Percentiles rank a stretch among this genome's conserved stretches.
Conservation (phyloP, 352 stramenopile species). For the Phytophthora uliginosa region DNA sequence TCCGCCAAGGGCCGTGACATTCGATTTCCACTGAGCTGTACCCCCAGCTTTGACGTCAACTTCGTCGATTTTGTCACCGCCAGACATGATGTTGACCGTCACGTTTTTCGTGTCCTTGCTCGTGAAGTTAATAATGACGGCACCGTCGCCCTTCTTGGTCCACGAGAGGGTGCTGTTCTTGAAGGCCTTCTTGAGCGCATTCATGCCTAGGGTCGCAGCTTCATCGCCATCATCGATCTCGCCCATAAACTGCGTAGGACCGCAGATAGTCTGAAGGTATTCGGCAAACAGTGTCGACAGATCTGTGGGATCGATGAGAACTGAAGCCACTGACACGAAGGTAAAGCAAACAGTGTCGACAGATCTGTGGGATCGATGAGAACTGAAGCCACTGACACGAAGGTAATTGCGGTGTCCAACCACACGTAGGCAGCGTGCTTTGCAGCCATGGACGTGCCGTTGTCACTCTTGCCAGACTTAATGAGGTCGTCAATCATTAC, state of each 20-base stretch:
- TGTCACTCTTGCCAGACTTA: slow-evolving; percentile 41
- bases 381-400: too few relatives aligned
- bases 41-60: slow-evolving; percentile 44
- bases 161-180: slow-evolving; percentile 46
- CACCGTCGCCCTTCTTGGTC: slow-evolving; percentile 48
- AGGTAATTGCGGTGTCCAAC: slow-evolving; percentile 35
- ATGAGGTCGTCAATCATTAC: slow-evolving; percentile 67
- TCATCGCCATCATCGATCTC: slow-evolving; percentile 60
- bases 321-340: too few relatives aligned
- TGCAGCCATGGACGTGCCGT: slow-evolving; percentile 38
- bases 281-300: slow-evolving; percentile 52
- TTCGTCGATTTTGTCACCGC: slow-evolving; percentile 46
- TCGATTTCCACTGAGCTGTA: slow-evolving; percentile 48
- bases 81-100: slow-evolving; percentile 57
- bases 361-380: too few relatives aligned
- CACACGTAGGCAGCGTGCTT: slow-evolving; percentile 43
- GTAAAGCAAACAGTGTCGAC: too few relatives aligned
- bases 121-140: slow-evolving; percentile 50
- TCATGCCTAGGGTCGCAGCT: slow-evolving; percentile 47
- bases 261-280: slow-evolving; percentile 68
- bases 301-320: slow-evolving; percentile 62
- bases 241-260: slow-evolving; percentile 45
- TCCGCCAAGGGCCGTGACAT: slow-evolving; percentile 45
- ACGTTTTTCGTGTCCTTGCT: slow-evolving; percentile 56
- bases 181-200: slow-evolving; percentile 52